phyloP scores from a whole-genome alignment of 768 basidiomycete species.

The Agaricus subrufescens region DNA sequence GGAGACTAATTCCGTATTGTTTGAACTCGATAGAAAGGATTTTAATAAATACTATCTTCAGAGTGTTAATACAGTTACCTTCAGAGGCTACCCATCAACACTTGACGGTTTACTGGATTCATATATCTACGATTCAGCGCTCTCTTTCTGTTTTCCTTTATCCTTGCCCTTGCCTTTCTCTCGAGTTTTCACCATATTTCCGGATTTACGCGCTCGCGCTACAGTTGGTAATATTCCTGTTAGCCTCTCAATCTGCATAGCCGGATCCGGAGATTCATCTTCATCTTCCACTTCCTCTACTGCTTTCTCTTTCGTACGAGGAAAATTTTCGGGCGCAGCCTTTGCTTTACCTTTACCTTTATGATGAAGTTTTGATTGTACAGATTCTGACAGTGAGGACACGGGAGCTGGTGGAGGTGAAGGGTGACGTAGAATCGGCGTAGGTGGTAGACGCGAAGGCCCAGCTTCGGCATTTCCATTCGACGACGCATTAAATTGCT shows the following conservation, averaged over 20 bases:
- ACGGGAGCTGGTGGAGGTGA: not conserved
- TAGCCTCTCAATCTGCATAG: constrained; percentile 18
- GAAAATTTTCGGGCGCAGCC: not conserved
- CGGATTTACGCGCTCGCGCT: constrained; percentile 14
- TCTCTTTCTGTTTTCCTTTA: constrained; percentile 9
- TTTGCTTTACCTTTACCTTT: constrained; percentile 14
- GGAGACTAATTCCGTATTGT: too few relatives aligned
- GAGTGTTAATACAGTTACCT: too few relatives aligned
- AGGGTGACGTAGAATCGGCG: not conserved
- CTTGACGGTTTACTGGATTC: too few relatives aligned
- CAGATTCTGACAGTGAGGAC: not conserved
- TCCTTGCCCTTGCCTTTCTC: constrained; percentile 6
- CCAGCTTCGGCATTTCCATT: not conserved
- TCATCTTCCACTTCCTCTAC: not conserved
- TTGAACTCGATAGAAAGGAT: too few relatives aligned
- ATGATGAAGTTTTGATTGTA: not conserved
- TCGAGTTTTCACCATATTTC: constrained; percentile 10
- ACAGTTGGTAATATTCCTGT: constrained; percentile 19
- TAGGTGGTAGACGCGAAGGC: not conserved
- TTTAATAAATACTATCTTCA: too few relatives aligned
- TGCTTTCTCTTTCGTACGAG: not conserved
- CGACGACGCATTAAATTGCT: not conserved
- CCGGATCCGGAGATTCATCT: constrained; percentile 1
- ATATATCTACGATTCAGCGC: not conserved
- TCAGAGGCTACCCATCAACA: too few relatives aligned